phyloP scores from a whole-genome alignment of 495 filamentous ascomycete species.

The Parathielavia appendiculata region DNA sequence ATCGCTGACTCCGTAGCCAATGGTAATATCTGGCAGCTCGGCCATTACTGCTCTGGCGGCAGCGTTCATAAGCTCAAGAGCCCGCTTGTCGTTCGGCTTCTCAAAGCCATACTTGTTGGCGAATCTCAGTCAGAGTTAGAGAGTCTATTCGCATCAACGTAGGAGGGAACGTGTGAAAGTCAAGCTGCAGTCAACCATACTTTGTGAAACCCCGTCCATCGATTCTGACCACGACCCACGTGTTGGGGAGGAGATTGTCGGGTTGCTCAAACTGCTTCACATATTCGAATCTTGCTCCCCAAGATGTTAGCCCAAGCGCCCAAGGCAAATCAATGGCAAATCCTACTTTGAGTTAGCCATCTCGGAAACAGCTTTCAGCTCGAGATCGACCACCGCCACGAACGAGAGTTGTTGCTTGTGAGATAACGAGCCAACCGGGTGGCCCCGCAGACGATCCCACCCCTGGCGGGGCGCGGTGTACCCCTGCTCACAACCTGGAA shows the following conservation, averaged over 20 bases:
- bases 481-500: slow-evolving; percentile 1
- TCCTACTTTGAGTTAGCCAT: slow-evolving; percentile 50
- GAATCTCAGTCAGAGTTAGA: slow-evolving; percentile 47
- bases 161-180: not conserved
- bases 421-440: not conserved
- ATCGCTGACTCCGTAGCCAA: slow-evolving; percentile 90
- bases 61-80: slow-evolving; percentile 90
- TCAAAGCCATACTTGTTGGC: slow-evolving; percentile 74
- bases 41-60: slow-evolving; percentile 77
- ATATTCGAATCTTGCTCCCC: slow-evolving; percentile 66
- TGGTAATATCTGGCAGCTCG: slow-evolving; percentile 75
- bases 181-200: slow-evolving; percentile 40
- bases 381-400: not conserved
- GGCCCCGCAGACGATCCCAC: slow-evolving; percentile 2
- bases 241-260: slow-evolving; percentile 75
- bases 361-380: not conserved
- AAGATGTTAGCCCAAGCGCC: not conserved
- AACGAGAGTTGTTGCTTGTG: not conserved
- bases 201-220: slow-evolving; percentile 92
- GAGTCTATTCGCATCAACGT: not conserved
- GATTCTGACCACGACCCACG: slow-evolving; percentile 88
- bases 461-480: not conserved
- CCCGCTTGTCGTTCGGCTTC: slow-evolving; percentile 87
- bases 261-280: slow-evolving; percentile 82
- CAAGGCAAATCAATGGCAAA: not conserved